Percentiles rank a stretch among this genome's conserved stretches.
Evolutionary conservation across 2,329 filamentous ascomycete species (phyloP).

Genomic region (Cladosporium cucumerinum): DNA sequence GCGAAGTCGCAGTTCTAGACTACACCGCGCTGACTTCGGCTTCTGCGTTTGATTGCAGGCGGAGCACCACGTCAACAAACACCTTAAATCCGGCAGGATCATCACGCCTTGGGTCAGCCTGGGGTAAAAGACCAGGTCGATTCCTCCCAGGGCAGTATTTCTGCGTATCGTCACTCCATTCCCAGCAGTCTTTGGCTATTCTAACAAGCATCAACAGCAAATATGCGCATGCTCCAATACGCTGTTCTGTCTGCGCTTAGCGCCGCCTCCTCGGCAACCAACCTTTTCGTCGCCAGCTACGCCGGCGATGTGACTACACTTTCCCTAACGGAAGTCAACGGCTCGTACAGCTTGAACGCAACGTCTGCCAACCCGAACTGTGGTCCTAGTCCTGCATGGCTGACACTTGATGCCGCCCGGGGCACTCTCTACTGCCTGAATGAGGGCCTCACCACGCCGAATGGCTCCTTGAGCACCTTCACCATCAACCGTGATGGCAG

Average conservation of each 20-base stretch:
- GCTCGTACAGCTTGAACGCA: slow-evolving; percentile 40
- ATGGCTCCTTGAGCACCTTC: slow-evolving; percentile 49
- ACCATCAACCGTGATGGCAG: slow-evolving; percentile 38
- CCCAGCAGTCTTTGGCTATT: too few relatives aligned
- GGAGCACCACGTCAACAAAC: slow-evolving; percentile 9
- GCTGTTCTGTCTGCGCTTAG: slow-evolving; percentile 21
- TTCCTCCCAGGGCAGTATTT: not conserved
- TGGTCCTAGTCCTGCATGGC: slow-evolving; percentile 57
- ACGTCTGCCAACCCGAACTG: slow-evolving; percentile 49
- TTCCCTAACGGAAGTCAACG: slow-evolving; percentile 31
- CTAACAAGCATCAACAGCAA: not conserved
- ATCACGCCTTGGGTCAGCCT: not conserved
- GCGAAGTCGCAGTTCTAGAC: not conserved
- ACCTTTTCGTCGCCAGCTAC: slow-evolving; percentile 46
- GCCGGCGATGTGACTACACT: slow-evolving; percentile 44
- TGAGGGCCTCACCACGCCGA: slow-evolving; percentile 50
- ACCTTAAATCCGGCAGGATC: not conserved
- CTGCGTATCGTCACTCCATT: not conserved
- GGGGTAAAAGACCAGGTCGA: not conserved
- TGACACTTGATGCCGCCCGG: slow-evolving; percentile 53
- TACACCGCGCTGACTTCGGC: not conserved
- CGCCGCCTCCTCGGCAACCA: slow-evolving; percentile 30
- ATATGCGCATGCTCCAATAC: slow-evolving; percentile 10
- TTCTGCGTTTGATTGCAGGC: slow-evolving; percentile 6
- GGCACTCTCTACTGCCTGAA: slow-evolving; percentile 58